These are phyloP conservation scores for Gloeopeniophorella convolvens DNA, from an alignment of 768 basidiomycete genomes.

Conservation along the genomic window DNA sequence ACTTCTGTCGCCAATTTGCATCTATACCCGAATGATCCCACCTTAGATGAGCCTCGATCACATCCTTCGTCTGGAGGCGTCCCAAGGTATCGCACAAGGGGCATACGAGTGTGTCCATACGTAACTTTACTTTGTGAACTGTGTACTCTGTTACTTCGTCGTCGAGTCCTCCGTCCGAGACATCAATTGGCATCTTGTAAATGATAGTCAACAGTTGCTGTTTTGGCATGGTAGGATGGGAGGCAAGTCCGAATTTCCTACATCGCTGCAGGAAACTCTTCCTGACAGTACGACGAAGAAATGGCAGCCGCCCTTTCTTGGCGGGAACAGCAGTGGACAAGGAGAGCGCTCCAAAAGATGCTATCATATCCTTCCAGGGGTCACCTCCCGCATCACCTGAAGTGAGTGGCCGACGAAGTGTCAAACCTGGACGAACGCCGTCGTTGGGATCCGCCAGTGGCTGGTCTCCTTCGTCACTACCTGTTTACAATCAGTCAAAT, in stretches of 20 bases:
- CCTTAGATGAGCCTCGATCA: slow-evolving; percentile 42
- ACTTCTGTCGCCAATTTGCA: slow-evolving; percentile 31
- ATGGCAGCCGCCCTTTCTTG: slow-evolving; percentile 39
- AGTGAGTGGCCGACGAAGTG: neutral
- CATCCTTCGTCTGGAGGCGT: slow-evolving; percentile 34
- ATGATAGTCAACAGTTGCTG: slow-evolving; percentile 23
- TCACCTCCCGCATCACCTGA: neutral
- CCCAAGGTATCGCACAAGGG: slow-evolving; percentile 48
- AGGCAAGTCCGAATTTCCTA: slow-evolving; percentile 30
- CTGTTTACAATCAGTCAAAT: neutral
- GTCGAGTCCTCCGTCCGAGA: slow-evolving; percentile 4
- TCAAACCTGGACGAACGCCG: neutral
- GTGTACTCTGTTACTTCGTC: slow-evolving; percentile 16
- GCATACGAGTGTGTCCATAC: slow-evolving; percentile 38
- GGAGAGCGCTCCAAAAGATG: slow-evolving; percentile 6
- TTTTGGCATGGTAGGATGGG: slow-evolving; percentile 22
- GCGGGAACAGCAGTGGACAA: slow-evolving; percentile 6
- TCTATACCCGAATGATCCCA: slow-evolving; percentile 43
- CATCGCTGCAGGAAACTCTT: slow-evolving; percentile 44
- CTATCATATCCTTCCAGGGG: slow-evolving; percentile 8
- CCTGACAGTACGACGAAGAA: slow-evolving; percentile 47
- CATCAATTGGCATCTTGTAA: slow-evolving; percentile 19
- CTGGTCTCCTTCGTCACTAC: neutral
- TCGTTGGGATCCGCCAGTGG: neutral
- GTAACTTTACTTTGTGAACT: slow-evolving; percentile 24